Percentiles rank a stretch among this genome's conserved stretches.
Conservation (phyloP, 202 grass and related monocot genomes). For the Zizania palustris region DNA sequence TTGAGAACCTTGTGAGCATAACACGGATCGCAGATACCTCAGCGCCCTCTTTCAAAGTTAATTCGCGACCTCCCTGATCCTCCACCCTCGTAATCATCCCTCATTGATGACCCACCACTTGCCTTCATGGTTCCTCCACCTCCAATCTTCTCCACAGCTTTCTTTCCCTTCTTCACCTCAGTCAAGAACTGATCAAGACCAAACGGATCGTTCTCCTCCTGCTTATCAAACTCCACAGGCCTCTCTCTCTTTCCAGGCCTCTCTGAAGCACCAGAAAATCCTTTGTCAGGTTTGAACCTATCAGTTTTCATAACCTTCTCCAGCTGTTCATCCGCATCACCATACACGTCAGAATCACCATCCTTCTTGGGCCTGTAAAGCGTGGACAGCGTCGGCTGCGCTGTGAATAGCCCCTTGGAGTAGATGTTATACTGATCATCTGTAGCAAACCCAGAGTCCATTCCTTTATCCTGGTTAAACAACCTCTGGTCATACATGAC, state of each 20-base stretch:
- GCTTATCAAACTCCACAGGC: slow-evolving; percentile 86
- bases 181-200: slow-evolving; percentile 96
- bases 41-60: slow-evolving; percentile 73
- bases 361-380: slow-evolving; percentile 80
- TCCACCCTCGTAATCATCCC: slow-evolving; percentile 75
- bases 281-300: slow-evolving; percentile 83
- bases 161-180: slow-evolving; percentile 94
- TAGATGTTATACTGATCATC: slow-evolving; percentile 85
- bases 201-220: slow-evolving; percentile 83
- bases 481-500: slow-evolving; percentile 87
- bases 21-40: slow-evolving; percentile 40
- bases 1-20: slow-evolving; percentile 11
- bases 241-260: slow-evolving; percentile 75
- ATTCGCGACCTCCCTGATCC: slow-evolving; percentile 84
- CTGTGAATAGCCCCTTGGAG: slow-evolving; percentile 65
- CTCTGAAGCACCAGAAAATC: slow-evolving; percentile 68
- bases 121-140: slow-evolving; percentile 83
- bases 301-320: slow-evolving; percentile 85
- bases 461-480: slow-evolving; percentile 88
- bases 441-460: slow-evolving; percentile 73
- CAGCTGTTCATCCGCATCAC: slow-evolving; percentile 66
- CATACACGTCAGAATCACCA: slow-evolving; percentile 69
- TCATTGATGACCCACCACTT: slow-evolving; percentile 78
- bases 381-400: slow-evolving; percentile 51
- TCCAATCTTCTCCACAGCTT: slow-evolving; percentile 89